Conservation (phyloP, 208 protist genomes). For the Trypanosoma scelopori region DNA sequence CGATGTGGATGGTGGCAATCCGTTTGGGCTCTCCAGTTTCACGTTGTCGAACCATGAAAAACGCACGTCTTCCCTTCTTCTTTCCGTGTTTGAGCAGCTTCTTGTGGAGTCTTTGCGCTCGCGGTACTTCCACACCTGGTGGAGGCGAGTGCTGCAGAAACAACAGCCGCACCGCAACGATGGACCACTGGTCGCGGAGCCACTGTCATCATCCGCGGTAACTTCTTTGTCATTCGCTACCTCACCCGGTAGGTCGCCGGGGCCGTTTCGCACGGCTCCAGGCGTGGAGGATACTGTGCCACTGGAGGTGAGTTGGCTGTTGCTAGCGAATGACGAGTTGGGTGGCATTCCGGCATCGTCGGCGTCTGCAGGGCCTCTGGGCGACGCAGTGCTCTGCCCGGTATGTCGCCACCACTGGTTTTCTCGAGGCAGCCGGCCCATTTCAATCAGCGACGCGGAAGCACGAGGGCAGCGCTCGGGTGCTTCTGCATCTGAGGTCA, state of each 20-base stretch:
- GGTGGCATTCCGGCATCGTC: too few species aligned
- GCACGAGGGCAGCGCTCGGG: not conserved
- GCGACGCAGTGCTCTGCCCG: too few species aligned
- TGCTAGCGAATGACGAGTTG: not conserved
- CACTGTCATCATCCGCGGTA: not conserved
- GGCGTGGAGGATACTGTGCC: not conserved
- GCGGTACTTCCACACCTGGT: constrained; percentile 29
- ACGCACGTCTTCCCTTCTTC: not conserved
- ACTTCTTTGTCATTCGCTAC: not conserved
- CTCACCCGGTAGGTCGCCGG: not conserved
- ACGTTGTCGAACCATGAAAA: not conserved
- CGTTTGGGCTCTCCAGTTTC: too few species aligned
- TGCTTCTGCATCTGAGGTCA: not conserved
- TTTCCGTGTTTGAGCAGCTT: not conserved
- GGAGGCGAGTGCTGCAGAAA: constrained; percentile 2
- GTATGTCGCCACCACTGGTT: too few species aligned
- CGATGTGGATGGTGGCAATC: not conserved
- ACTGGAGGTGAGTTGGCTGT: not conserved
- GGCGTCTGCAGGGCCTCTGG: too few species aligned
- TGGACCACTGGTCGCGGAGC: not conserved
- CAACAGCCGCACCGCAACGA: not conserved
- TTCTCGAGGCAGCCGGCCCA: not conserved
- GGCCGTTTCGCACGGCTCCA: not conserved
- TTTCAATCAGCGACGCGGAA: not conserved
- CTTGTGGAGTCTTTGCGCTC: not conserved